phyloP scores from a whole-genome alignment of 2,329 filamentous ascomycete species.

The Colletotrichum truncatum region DNA sequence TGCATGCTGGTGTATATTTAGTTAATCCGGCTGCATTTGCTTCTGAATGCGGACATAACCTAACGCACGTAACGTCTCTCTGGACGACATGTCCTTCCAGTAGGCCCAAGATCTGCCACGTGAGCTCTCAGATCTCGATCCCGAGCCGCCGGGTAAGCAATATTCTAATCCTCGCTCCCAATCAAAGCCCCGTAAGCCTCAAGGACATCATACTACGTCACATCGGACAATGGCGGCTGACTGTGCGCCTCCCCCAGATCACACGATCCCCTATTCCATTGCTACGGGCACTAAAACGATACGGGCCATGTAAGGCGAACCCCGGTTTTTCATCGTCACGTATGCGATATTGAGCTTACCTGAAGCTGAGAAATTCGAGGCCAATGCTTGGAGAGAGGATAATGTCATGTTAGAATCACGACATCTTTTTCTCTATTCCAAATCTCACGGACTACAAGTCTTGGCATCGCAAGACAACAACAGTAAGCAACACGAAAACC shows the following conservation, averaged over 20 bases:
- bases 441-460: not conserved
- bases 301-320: no score
- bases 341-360: not conserved
- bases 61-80: not conserved
- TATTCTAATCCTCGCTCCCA: not conserved
- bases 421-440: not conserved
- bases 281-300: no score
- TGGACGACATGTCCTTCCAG: not conserved
- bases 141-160: not conserved
- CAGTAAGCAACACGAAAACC: not conserved
- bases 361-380: not conserved
- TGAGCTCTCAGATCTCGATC: not conserved
- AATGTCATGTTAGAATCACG: not conserved
- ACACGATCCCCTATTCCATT: not conserved
- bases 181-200: no score
- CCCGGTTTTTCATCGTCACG: not conserved
- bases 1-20: no score
- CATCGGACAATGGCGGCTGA: not conserved
- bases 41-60: no score
- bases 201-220: not conserved
- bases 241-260: not conserved
- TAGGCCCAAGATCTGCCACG: not conserved
- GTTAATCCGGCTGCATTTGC: no score
- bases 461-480: not conserved
- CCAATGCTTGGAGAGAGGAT: not conserved